Base-by-base conservation (phyloP, 1,139 yeast species). In the Kodamaea ohmeri region DNA sequence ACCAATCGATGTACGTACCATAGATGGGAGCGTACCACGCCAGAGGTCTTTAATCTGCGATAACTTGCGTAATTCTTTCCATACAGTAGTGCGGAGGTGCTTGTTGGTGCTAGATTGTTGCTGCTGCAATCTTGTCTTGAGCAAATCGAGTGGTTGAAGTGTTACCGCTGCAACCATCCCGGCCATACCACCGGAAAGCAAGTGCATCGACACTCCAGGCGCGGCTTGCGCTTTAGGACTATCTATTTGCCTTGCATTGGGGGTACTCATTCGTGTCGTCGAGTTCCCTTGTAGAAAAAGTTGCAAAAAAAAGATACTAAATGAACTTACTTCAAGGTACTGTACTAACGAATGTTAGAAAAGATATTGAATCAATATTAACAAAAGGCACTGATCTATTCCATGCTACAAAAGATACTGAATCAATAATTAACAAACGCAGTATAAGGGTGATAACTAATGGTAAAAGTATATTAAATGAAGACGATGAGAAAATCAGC, bases 1-100 rank as follows among this genome's bases (percentile, higher is more conserved):
- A 0, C 98, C 98, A 14, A 88, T 69, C 1, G 97, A 88, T 0
- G 96, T 90, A 43, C 98, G 70, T 25, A 92, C 55, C 1, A 95
- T 90, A 20, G 96, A 86, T 0, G 97, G 97, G 27, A 89, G 54
- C 0, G 96, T 90, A 1, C 98, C 98, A 40, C 96, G 71, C 98
- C 98, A 92, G 37, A 90, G 66, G 40, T 80, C 81, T 37, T 61
- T 60, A 16, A 76, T 52, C 26, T 72, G 65, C 11, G 70, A 63
- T 25, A 82, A 56, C 36, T 73, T 68, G 39, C 61, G 62, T 12
- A 83, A 53, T 30, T 80, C 78, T 29, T 60, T 58, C 36, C 62
- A 37, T 50, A 72, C 53, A 24, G 67, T 50, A 35, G 65, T 50
- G 47, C 65, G 42, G 34, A 79, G 69, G 18, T 69, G 58, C 6